Conservation (phyloP, 2,329 filamentous ascomycete genomes). For the Aspergillus hiratsukae region DNA sequence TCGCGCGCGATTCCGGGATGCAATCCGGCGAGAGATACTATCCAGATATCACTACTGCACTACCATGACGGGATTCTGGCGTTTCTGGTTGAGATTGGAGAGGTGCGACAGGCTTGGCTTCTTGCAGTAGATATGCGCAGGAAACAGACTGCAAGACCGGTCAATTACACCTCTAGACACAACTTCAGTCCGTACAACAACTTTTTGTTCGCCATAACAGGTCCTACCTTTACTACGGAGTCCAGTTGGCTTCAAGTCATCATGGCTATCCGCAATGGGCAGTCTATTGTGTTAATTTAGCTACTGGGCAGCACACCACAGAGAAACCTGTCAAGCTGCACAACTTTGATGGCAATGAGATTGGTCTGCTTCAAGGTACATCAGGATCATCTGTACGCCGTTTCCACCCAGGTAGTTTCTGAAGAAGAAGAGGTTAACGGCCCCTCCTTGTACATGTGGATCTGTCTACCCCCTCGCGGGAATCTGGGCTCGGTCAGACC, state of each 20-base stretch:
- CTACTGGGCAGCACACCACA: slow-evolving; percentile 36
- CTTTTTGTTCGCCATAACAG: slow-evolving; percentile 65
- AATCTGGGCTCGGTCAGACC: slow-evolving; percentile 42
- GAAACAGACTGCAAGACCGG: slow-evolving; percentile 18
- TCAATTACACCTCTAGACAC: slow-evolving; percentile 40
- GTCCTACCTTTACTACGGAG: slow-evolving; percentile 62
- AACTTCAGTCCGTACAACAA: slow-evolving; percentile 47
- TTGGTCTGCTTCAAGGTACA: slow-evolving; percentile 70
- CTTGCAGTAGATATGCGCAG: slow-evolving; percentile 46
- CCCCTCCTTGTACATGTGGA: slow-evolving; percentile 65
- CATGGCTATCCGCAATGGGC: slow-evolving; percentile 61
- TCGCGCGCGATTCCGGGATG: slow-evolving; percentile 29
- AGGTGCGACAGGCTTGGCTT: slow-evolving; percentile 47
- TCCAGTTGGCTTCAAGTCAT: slow-evolving; percentile 51
- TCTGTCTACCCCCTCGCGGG: slow-evolving; percentile 54
- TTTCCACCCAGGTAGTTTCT: slow-evolving; percentile 62
- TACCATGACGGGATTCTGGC: slow-evolving; percentile 55
- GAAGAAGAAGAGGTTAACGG: slow-evolving; percentile 62
- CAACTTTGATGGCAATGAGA: slow-evolving; percentile 59
- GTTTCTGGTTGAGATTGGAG: slow-evolving; percentile 50
- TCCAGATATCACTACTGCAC: slow-evolving; percentile 53
- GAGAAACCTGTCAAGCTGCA: slow-evolving; percentile 49
- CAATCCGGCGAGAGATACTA: slow-evolving; percentile 31
- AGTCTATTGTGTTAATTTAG: slow-evolving; percentile 52
- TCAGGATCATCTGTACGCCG: slow-evolving; percentile 61